A percentile compares a stretch with the other conserved stretches of the same genome.
These are phyloP conservation scores for Aspergillus cavernicola DNA, from an alignment of 495 filamentous ascomycete species.

Conservation along the genomic window DNA sequence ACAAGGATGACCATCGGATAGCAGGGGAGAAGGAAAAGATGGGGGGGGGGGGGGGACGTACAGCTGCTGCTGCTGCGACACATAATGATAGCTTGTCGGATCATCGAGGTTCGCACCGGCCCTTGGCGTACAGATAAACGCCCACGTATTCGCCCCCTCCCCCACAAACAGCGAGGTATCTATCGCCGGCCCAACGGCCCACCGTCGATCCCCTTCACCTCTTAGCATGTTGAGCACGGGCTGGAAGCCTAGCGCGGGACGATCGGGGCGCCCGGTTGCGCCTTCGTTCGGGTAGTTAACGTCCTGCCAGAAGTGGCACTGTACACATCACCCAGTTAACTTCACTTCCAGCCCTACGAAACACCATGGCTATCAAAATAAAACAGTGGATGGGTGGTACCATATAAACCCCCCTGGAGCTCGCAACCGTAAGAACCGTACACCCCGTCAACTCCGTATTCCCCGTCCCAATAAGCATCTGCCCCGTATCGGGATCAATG, in stretches of 20 bases:
- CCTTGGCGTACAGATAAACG: neutral
- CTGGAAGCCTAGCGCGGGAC: neutral
- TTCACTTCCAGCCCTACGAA: too few relatives aligned
- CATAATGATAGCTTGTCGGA: too few relatives aligned
- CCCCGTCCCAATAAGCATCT: neutral
- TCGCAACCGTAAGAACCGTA: neutral
- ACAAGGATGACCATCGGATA: too few relatives aligned
- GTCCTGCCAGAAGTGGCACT: constrained; percentile 1
- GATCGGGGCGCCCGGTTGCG: neutral
- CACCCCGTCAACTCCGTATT: neutral
- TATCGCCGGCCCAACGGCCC: neutral
- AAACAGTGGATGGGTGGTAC: neutral
- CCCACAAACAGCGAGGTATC: neutral
- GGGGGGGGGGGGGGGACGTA: too few relatives aligned
- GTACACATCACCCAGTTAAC: neutral
- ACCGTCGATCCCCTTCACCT: neutral
- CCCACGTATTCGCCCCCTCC: neutral
- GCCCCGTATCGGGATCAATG: neutral
- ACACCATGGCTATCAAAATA: too few relatives aligned
- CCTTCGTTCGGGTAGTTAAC: neutral
- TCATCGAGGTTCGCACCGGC: neutral
- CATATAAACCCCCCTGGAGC: neutral
- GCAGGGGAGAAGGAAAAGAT: too few relatives aligned
- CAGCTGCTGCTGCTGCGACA: too few relatives aligned
- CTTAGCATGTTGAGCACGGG: neutral